Evolutionary conservation across 2,329 filamentous ascomycete genomes (phyloP).

Genomic region (Aspergillus ochraceus): DNA sequence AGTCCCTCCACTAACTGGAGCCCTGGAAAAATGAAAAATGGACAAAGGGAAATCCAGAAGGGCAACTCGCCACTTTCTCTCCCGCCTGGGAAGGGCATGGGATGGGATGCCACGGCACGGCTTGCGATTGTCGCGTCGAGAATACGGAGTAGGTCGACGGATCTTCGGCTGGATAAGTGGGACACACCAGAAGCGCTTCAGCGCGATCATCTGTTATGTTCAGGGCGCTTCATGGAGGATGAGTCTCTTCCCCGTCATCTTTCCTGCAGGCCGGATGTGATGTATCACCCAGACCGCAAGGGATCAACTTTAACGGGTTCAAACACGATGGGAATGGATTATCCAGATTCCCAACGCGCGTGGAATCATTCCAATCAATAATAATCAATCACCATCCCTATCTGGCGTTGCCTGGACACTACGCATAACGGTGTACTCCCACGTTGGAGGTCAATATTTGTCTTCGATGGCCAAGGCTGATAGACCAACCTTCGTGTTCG

Average conservation of each 20-base stretch:
- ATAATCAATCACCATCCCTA: not conserved
- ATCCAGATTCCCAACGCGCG: too few species aligned
- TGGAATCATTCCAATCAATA: not conserved
- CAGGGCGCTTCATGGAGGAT: not conserved
- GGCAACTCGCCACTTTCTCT: not conserved
- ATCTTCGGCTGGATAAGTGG: not conserved
- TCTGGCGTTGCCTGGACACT: not conserved
- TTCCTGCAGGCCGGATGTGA: not conserved
- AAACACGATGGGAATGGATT: conserved; percentile 2
- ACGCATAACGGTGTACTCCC: not conserved
- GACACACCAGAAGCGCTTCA: not conserved
- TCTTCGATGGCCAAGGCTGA: not conserved
- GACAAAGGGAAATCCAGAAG: conserved; percentile 1
- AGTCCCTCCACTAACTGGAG: conserved; percentile 1
- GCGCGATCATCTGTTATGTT: not conserved
- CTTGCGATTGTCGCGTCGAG: not conserved
- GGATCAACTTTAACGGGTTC: conserved; percentile 3
- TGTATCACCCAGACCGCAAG: conserved; percentile 6
- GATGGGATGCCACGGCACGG: not conserved
- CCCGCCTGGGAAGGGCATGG: too few species aligned
- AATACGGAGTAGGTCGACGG: not conserved
- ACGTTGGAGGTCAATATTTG: too few species aligned
- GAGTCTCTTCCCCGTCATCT: not conserved
- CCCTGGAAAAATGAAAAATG: not conserved
- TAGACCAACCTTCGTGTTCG: not conserved